Conservation (phyloP, 139 green algal genomes). For the Chlamydomonas schloesseri region DNA sequence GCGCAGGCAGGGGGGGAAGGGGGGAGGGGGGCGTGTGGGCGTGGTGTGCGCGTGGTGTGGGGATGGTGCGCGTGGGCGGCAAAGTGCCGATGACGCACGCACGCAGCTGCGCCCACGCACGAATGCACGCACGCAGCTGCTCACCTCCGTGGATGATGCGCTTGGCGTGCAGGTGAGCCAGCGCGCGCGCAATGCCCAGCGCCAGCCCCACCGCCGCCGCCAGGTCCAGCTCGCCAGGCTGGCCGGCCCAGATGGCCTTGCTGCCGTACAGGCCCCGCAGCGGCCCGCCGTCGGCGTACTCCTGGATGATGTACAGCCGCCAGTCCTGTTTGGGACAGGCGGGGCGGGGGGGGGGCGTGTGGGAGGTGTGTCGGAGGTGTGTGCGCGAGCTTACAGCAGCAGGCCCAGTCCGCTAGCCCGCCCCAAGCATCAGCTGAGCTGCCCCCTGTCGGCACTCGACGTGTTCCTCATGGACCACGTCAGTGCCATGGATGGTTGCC, state of each 20-base stretch:
- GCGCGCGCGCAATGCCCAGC: slow-evolving; percentile 41
- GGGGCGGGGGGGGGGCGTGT: background rate
- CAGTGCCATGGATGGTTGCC: no score
- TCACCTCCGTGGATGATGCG: slow-evolving; percentile 71
- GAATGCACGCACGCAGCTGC: no score
- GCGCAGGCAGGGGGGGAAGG: background rate
- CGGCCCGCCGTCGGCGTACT: slow-evolving; percentile 43
- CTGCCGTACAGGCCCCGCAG: background rate
- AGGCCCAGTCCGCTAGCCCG: no score
- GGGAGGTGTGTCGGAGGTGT: background rate
- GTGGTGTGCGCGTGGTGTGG: no score
- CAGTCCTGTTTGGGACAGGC: slow-evolving; percentile 20
- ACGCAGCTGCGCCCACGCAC: no score
- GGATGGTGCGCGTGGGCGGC: no score
- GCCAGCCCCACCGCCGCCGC: slow-evolving; percentile 20
- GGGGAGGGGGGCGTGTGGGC: no score
- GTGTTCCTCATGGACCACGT: no score
- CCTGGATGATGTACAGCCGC: slow-evolving; percentile 60
- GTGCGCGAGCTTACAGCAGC: background rate
- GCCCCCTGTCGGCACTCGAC: no score
- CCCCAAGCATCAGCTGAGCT: no score
- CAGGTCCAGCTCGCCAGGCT: background rate
- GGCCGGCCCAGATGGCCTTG: background rate
- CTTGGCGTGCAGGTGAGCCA: slow-evolving; percentile 67
- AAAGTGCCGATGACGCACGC: background rate